phyloP scores from a whole-genome alignment of 225 moss, liverwort and hornwort genomes.

The Straminergon stramineum region DNA sequence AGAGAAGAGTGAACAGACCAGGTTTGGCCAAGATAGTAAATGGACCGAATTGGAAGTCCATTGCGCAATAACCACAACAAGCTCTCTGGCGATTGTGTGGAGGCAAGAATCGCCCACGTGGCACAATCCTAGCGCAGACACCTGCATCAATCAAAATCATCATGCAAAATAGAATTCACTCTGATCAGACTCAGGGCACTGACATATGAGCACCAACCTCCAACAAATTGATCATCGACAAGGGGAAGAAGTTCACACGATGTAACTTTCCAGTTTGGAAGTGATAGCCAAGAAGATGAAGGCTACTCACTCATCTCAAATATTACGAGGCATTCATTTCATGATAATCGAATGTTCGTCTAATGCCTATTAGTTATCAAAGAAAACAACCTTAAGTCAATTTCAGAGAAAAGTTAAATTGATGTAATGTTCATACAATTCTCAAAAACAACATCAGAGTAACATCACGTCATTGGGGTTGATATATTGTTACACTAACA shows the following conservation, averaged over 20 bases:
- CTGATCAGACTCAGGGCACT: neutral
- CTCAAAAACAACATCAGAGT: neutral
- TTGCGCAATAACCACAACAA: constrained; percentile 69
- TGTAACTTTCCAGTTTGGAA: neutral
- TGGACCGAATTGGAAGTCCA: constrained; percentile 78
- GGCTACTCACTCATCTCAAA: neutral
- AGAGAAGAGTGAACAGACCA: constrained; percentile 34
- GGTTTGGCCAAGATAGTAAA: constrained; percentile 78
- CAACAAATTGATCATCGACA: neutral
- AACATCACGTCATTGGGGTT: neutral
- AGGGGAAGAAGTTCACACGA: neutral
- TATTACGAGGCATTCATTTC: neutral
- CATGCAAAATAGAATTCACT: neutral
- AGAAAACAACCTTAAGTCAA: neutral
- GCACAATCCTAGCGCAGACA: constrained; percentile 69
- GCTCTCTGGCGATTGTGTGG: constrained; percentile 9
- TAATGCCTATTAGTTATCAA: neutral
- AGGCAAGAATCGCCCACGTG: constrained; percentile 36
- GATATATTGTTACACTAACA: neutral
- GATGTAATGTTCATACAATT: neutral
- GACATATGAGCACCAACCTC: neutral
- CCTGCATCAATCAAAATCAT: constrained; percentile 37
- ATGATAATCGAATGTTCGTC: neutral
- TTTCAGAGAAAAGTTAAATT: neutral
- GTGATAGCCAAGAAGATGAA: neutral